phyloP scores from a whole-genome alignment of 2,329 filamentous ascomycete genomes.

The Tolypocladium inflatum region DNA sequence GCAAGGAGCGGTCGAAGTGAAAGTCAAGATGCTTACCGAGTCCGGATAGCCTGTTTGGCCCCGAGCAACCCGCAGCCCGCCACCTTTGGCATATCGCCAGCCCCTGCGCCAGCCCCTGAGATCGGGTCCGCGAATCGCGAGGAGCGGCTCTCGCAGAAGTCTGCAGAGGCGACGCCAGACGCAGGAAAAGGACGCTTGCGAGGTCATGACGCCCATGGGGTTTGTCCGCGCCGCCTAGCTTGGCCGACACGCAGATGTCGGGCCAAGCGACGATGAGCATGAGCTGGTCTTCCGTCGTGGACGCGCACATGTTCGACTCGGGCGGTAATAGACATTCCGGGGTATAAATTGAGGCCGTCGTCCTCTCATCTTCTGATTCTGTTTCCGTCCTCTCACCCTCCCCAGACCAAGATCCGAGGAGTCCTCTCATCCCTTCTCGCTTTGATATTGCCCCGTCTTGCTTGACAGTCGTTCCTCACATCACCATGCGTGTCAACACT shows the following conservation, averaged over 20 bases:
- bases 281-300: neutral
- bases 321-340: too few species aligned
- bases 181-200: neutral
- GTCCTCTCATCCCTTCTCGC: too few species aligned
- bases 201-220: neutral
- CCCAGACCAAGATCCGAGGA: neutral
- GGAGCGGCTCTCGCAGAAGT: neutral
- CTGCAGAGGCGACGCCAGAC: neutral
- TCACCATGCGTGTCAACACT: constrained; percentile 12
- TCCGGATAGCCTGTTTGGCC: neutral
- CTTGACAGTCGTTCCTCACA: neutral
- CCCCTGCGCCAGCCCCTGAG: neutral
- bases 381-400: neutral
- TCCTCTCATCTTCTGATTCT: neutral
- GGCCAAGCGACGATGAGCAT: neutral
- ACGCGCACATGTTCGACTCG: neutral
- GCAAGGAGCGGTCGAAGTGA: neutral
- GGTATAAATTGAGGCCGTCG: neutral
- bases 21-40: neutral
- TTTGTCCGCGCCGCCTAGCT: neutral
- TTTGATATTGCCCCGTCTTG: neutral
- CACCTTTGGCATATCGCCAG: neutral
- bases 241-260: neutral
- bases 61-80: neutral
- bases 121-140: neutral